phyloP scores from a whole-genome alignment of 2,329 filamentous ascomycete genomes.

The Sarocladiaceae sp. region DNA sequence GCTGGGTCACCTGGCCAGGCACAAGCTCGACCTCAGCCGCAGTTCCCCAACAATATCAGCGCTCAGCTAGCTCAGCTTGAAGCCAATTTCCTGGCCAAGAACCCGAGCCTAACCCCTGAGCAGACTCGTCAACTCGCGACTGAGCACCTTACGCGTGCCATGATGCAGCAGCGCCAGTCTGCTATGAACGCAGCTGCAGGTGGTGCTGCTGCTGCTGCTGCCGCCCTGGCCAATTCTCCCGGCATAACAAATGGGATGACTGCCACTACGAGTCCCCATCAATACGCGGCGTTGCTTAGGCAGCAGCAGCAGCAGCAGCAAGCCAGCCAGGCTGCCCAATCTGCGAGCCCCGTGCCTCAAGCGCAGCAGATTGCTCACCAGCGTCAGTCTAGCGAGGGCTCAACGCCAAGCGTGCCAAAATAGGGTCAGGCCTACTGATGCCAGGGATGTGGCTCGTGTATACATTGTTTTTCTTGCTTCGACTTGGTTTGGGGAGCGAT shows the following conservation, averaged over 20 bases:
- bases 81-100: constrained; percentile 44
- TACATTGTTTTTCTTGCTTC: neutral
- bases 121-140: constrained; percentile 47
- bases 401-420: constrained; percentile 9
- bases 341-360: constrained; percentile 9
- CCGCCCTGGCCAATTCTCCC: constrained; percentile 27
- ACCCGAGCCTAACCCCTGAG: constrained; percentile 47
- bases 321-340: constrained; percentile 19
- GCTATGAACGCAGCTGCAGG: constrained; percentile 55
- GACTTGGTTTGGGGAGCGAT: neutral
- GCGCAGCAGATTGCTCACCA: constrained; percentile 11
- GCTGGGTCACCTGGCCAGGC: constrained; percentile 40
- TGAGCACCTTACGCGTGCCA: constrained; percentile 42
- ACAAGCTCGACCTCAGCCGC: constrained; percentile 26
- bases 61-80: constrained; percentile 49
- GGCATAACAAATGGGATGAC: constrained; percentile 43
- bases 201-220: constrained; percentile 21
- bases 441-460: neutral
- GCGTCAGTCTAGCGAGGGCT: constrained; percentile 13
- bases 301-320: constrained; percentile 51
- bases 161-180: constrained; percentile 45
- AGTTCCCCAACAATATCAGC: constrained; percentile 42
- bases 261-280: constrained; percentile 49
- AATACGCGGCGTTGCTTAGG: constrained; percentile 55
- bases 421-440: neutral